These are phyloP conservation scores for Telfairia occidentalis DNA, from an alignment of 331 rosid species.

Conservation along the genomic window DNA sequence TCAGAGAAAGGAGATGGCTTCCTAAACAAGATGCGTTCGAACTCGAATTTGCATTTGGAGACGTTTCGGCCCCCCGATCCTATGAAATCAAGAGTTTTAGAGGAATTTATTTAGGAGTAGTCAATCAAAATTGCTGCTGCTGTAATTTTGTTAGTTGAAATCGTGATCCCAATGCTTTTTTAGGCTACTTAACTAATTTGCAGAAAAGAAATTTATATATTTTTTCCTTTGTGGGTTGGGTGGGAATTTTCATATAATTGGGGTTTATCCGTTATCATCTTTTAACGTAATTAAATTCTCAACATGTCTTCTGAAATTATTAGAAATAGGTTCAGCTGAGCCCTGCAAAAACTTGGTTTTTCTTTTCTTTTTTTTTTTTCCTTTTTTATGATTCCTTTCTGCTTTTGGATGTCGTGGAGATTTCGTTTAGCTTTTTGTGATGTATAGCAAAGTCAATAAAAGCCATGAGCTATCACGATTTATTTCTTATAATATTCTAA, in stretches of 20 bases:
- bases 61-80: conserved; percentile 51
- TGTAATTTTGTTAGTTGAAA: conserved; percentile 30
- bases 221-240: conserved; percentile 23
- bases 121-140: conserved; percentile 33
- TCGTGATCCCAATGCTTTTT: conserved; percentile 19
- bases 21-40: conserved; percentile 29
- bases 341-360: neutral
- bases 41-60: conserved; percentile 47
- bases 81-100: conserved; percentile 41
- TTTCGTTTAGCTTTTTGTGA: neutral
- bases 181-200: conserved; percentile 27
- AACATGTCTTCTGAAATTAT: neutral
- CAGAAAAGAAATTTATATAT: conserved; percentile 14
- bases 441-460: conserved; percentile 5
- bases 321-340: conserved; percentile 5
- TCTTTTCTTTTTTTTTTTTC: too few species aligned
- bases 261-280: conserved; percentile 14
- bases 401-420: neutral
- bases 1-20: conserved; percentile 44
- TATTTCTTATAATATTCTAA: neutral
- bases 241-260: conserved; percentile 18
- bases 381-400: neutral
- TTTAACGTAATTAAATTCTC: conserved; percentile 8
- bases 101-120: conserved; percentile 51
- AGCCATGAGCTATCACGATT: neutral